Conservation (phyloP, 352 stramenopile species). For the Globisporangium uncinulatum region DNA sequence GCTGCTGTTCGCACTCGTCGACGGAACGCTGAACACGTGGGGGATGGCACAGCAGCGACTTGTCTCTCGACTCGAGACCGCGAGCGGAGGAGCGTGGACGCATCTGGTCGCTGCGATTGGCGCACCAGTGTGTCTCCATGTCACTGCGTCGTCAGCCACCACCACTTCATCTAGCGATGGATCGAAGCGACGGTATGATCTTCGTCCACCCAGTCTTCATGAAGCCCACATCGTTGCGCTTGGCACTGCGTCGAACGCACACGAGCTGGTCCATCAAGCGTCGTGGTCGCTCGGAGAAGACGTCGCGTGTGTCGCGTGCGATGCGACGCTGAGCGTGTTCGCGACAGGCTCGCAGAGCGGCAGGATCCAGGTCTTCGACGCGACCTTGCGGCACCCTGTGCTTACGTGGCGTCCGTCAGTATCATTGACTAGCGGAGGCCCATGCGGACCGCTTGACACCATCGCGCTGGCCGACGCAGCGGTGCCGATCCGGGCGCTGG, state of each 20-base stretch:
- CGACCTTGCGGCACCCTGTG: conserved; percentile 10
- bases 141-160: too few relatives aligned
- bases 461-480: background rate
- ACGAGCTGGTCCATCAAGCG: conserved; percentile 2
- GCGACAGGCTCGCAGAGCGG: conserved; percentile 2
- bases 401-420: conserved; percentile 1
- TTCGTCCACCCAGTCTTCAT: background rate
- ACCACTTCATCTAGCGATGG: background rate
- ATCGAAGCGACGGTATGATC: background rate
- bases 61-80: background rate
- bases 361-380: conserved; percentile 8
- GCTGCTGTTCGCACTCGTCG: conserved; percentile 10
- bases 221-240: conserved; percentile 2
- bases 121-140: background rate
- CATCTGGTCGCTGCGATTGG: background rate
- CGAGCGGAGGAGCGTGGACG: background rate
- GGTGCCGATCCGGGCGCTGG: conserved; percentile 2
- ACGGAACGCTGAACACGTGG: conserved; percentile 13
- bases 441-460: too few relatives aligned
- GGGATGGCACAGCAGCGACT: conserved; percentile 3
- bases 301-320: conserved; percentile 6
- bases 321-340: conserved; percentile 3
- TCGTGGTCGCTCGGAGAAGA: background rate
- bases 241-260: background rate
- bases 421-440: background rate